Evolutionary conservation across 345 rosid genomes (phyloP).

Genomic region (Arabidopsis arenosa): DNA sequence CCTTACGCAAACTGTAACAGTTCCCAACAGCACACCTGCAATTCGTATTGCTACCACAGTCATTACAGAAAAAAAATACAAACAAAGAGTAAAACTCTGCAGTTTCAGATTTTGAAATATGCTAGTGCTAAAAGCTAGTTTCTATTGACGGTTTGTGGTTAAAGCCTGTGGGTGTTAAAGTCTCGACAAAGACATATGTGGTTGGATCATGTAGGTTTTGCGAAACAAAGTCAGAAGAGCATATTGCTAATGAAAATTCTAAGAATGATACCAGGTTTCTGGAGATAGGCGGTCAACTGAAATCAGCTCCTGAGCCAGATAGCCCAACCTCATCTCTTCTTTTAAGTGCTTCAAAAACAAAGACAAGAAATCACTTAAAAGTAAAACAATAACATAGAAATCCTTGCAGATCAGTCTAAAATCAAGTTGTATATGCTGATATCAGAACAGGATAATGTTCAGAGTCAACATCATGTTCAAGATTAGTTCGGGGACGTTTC

Average conservation of each 20-base stretch:
- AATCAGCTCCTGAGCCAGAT: conserved; percentile 80
- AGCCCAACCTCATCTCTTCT: conserved; percentile 89
- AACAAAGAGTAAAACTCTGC: conserved; percentile 1
- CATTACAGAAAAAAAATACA: conserved; percentile 22
- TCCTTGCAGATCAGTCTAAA: not conserved
- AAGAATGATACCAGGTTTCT: conserved; percentile 75
- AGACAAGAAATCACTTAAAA: not conserved
- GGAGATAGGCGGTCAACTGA: conserved; percentile 86
- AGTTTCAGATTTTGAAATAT: conserved; percentile 13
- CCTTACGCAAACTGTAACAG: conserved; percentile 87
- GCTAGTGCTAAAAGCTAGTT: conserved; percentile 9
- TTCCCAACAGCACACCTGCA: conserved; percentile 96
- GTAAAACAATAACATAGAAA: conserved; percentile 1
- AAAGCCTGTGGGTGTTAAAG: conserved; percentile 9
- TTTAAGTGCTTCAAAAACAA: conserved; percentile 75
- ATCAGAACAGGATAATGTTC: conserved; percentile 6
- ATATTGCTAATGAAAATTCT: conserved; percentile 19
- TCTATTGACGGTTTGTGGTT: not conserved
- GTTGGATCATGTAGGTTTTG: conserved; percentile 1
- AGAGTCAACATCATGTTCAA: conserved; percentile 23
- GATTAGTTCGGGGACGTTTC: conserved; percentile 1
- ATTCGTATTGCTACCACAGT: conserved; percentile 24
- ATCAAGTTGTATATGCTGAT: conserved; percentile 6
- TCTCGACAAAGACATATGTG: not conserved
- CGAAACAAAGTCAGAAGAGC: conserved; percentile 5